Evolutionary conservation across 768 basidiomycete species (phyloP).

Genomic region (Dentipellis sp.): DNA sequence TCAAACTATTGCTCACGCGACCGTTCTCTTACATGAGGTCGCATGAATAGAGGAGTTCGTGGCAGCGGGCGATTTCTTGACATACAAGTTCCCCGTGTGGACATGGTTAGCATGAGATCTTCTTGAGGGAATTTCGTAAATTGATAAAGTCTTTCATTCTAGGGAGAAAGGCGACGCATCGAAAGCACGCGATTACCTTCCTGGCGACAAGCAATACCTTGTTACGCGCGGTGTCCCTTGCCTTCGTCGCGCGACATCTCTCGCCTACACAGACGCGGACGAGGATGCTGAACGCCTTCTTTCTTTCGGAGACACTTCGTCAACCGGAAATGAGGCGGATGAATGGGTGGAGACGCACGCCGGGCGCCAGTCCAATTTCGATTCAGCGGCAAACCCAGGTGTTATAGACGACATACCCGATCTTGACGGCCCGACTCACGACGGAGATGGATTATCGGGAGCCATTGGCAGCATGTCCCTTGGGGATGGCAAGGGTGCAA

Average conservation of each 20-base stretch:
- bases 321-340: conserved; percentile 50
- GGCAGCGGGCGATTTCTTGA: conserved; percentile 92
- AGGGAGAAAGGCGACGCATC: conserved; percentile 92
- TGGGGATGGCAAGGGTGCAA: conserved; percentile 21
- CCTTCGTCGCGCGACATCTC: conserved; percentile 83
- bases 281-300: conserved; percentile 94
- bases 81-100: conserved; percentile 99
- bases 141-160: conserved; percentile 3
- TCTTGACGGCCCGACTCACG: conserved; percentile 47
- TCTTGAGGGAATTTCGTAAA: conserved; percentile 1
- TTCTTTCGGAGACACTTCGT: conserved; percentile 62
- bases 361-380: conserved; percentile 47
- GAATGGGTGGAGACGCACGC: conserved; percentile 99
- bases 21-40: conserved; percentile 10
- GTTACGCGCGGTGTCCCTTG: conserved; percentile 96
- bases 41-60: conserved; percentile 84
- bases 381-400: conserved; percentile 49
- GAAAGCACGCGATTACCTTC: conserved; percentile 88
- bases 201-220: conserved; percentile 92
- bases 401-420: conserved; percentile 84
- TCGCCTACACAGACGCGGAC: conserved; percentile 92
- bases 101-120: conserved; percentile 55
- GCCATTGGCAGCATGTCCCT: conserved; percentile 21
- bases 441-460: conserved; percentile 21
- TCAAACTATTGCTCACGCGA: conserved; percentile 5